Percentiles rank a stretch among this genome's conserved stretches.
Evolutionary conservation across 768 basidiomycete genomes (phyloP).

Genomic region (Cubamyces lactineus): DNA sequence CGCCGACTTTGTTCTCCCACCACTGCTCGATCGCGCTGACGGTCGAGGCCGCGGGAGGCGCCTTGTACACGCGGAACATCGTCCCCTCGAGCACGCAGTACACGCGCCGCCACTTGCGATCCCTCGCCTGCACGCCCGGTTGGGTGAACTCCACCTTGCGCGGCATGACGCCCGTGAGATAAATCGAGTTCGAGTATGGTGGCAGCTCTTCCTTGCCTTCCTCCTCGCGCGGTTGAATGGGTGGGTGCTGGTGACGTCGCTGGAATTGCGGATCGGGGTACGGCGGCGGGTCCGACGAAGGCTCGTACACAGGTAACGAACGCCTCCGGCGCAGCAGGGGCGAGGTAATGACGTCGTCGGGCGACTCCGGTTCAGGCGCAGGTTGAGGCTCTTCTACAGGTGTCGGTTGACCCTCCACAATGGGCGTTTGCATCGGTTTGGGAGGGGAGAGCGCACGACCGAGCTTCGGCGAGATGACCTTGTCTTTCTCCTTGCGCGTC

Average conservation of each 20-base stretch:
- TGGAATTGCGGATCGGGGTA: conserved; percentile 53
- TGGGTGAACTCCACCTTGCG: conserved; percentile 91
- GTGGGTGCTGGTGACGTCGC: conserved; percentile 29
- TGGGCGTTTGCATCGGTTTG: conserved; percentile 5
- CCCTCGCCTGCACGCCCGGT: conserved; percentile 85
- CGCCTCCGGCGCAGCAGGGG: conserved; percentile 58
- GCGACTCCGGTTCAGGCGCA: conserved; percentile 8
- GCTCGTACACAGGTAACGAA: conserved; percentile 72
- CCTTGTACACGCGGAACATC: conserved; percentile 76
- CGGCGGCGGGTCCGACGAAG: conserved; percentile 64
- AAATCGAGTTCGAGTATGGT: conserved; percentile 77
- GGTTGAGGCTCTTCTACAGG: not conserved
- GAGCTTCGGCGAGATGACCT: conserved; percentile 24
- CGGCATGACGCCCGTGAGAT: conserved; percentile 79
- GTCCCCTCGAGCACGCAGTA: conserved; percentile 94
- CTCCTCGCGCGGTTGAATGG: conserved; percentile 64
- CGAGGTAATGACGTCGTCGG: conserved; percentile 28
- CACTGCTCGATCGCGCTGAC: conserved; percentile 65
- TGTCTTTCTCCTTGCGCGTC: conserved; percentile 27
- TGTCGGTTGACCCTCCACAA: conserved; percentile 7
- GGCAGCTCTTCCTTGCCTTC: conserved; percentile 86
- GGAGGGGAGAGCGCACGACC: conserved; percentile 10
- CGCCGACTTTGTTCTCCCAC: conserved; percentile 81
- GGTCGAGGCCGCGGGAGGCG: conserved; percentile 44
- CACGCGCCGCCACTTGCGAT: conserved; percentile 89